Conservation (phyloP, 768 basidiomycete genomes). For the Zangia roseola region DNA sequence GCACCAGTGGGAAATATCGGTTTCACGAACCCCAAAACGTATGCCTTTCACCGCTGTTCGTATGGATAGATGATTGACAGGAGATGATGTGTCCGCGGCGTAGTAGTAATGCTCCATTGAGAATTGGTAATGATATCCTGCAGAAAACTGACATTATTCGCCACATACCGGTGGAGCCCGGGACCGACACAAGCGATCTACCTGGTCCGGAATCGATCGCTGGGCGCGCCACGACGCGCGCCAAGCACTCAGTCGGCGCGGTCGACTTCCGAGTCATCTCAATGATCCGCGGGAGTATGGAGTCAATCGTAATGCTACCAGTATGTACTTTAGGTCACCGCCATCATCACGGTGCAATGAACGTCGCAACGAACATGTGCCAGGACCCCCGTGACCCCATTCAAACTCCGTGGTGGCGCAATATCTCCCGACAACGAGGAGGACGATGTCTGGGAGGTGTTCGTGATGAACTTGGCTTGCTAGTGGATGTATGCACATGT, state of each 20-base stretch:
- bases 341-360: too few species aligned
- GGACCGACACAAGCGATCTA: conserved; percentile 10
- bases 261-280: too few species aligned
- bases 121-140: too few species aligned
- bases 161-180: conserved; percentile 12
- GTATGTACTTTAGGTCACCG: too few species aligned
- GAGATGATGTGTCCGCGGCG: too few species aligned
- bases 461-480: not conserved
- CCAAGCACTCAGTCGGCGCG: too few species aligned
- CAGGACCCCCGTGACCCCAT: conserved; percentile 29
- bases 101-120: too few species aligned
- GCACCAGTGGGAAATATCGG: not conserved
- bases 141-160: not conserved
- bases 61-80: not conserved
- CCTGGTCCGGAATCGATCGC: not conserved
- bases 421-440: conserved; percentile 1
- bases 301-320: too few species aligned
- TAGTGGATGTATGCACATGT: not conserved
- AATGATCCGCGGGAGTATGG: too few species aligned
- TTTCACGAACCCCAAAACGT: not conserved
- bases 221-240: not conserved
- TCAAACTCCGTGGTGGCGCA: conserved; percentile 30
- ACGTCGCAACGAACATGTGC: conserved; percentile 10
- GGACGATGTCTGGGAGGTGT: not conserved
- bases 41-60: not conserved